These are phyloP conservation scores for Xylariaceae sp. DNA, from an alignment of 2,329 filamentous ascomycete genomes.

Conservation along the genomic window DNA sequence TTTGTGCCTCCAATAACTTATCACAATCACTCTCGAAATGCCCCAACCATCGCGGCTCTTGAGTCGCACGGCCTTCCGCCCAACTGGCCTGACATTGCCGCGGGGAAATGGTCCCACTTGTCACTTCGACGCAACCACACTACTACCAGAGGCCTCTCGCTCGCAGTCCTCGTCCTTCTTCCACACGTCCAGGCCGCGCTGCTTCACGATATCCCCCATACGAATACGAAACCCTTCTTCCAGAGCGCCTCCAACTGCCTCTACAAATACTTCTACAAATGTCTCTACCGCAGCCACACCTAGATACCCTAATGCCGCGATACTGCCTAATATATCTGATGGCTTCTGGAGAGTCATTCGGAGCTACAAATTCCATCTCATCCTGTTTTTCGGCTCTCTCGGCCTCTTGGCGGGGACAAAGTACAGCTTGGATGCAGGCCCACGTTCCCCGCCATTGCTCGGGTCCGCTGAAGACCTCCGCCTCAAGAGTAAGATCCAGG, in stretches of 20 bases:
- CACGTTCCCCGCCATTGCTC: constrained; percentile 37
- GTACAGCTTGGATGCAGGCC: constrained; percentile 37
- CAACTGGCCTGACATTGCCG: neutral
- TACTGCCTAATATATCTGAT: neutral
- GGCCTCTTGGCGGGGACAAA: constrained; percentile 38
- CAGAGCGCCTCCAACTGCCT: neutral
- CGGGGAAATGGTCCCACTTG: neutral
- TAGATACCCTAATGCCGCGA: neutral
- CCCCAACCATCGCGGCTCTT: constrained; percentile 12
- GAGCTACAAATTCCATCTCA: constrained; percentile 28
- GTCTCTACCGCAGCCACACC: neutral
- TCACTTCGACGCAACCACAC: neutral
- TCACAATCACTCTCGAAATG: constrained; percentile 3
- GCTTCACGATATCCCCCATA: constrained; percentile 9
- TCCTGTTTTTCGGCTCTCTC: constrained; percentile 36
- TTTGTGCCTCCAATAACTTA: too few relatives aligned
- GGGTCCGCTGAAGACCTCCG: constrained; percentile 38
- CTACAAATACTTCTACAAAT: neutral
- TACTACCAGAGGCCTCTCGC: neutral
- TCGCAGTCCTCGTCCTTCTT: neutral
- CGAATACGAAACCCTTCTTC: neutral
- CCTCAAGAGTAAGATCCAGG: constrained; percentile 37
- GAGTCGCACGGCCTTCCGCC: constrained; percentile 10
- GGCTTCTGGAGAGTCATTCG: neutral
- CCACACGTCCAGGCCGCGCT: constrained; percentile 1